Evolutionary conservation across 2,329 filamentous ascomycete species (phyloP), one percentile per base, ranked within the genome.

Genomic region (Rhinocladiella similis): DNA sequence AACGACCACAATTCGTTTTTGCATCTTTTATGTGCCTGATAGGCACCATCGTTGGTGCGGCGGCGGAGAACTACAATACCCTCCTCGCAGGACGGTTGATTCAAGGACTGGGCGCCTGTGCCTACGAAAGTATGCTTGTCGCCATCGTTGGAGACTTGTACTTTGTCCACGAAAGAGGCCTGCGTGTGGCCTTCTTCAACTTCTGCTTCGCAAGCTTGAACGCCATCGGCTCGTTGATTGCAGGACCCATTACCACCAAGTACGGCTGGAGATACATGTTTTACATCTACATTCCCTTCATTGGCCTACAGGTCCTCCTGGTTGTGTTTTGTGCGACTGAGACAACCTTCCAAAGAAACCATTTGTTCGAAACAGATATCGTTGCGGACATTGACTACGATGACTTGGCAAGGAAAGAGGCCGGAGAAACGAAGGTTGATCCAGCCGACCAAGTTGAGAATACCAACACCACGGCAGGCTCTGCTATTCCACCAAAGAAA

Each of bases 91-190:
- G 73, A 60, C 74, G 75, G 39, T 70, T 80, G 19, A 60, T 81
- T 1, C 73, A 76, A 48, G 78, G 78, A 1, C 75, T 80, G 57
- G 74, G 77, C 27, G 72, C 69, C 14, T 72, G 77, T 2, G 77
- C 78, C 0, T 74, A 78, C 19, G 78, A 81, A 61, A 75, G 74
- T 9, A 63, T 81, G 12, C 73, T 73, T n/a, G 78, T 78, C 58
- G 73, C 78, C 10, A 74, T 72, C 3, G 70, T 78, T 2, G 71
- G 74, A 1, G 76, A 79, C 53, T 66, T 77, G 60, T 77, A 73
- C 55, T 63, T 60, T 48, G 53, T 59, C 16, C 61, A 63, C 38
- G 39, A 63, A 48, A 45, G 61, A 41, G 61, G 61, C 3, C 14
- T 35, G 12, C 53, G 56, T 18, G 45, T 63, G 33, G 50, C 59